A percentile compares a stretch with the other conserved stretches of the same genome.
Conservation (phyloP, 352 stramenopile genomes). For the Globisporangium radiosum region DNA sequence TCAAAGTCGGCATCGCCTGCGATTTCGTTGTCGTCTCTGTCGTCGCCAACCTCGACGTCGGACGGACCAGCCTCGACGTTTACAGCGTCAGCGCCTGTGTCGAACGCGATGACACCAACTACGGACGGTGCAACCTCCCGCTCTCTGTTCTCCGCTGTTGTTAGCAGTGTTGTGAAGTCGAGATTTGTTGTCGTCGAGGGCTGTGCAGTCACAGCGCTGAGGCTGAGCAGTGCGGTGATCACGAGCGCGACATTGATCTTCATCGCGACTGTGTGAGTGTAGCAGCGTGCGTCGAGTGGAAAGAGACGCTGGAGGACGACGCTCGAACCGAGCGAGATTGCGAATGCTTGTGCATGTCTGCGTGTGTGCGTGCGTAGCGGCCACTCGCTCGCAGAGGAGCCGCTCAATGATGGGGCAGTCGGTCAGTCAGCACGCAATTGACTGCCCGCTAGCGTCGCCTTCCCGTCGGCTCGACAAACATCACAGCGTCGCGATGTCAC, state of each 20-base stretch:
- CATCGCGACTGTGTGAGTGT: neutral
- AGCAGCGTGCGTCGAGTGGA: too few species aligned
- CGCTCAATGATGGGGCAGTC: too few species aligned
- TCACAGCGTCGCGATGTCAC: neutral
- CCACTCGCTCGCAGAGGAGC: neutral
- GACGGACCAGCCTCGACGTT: neutral
- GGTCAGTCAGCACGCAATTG: too few species aligned
- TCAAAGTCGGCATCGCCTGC: constrained; percentile 2
- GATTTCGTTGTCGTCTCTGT: constrained; percentile 1
- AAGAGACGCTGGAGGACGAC: neutral
- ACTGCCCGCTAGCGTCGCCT: neutral
- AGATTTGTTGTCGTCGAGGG: neutral
- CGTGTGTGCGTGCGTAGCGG: neutral
- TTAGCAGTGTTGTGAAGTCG: neutral
- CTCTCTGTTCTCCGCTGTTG: neutral
- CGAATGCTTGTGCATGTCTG: neutral
- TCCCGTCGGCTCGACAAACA: neutral
- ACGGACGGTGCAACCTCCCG: neutral
- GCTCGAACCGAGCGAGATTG: neutral
- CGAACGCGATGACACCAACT: neutral
- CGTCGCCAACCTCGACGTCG: neutral
- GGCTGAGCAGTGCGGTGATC: neutral
- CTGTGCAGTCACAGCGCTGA: neutral
- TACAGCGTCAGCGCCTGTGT: neutral
- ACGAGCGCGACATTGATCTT: neutral